Evolutionary conservation across 345 rosid genomes (phyloP).

Genomic region (Durio zibethinus): DNA sequence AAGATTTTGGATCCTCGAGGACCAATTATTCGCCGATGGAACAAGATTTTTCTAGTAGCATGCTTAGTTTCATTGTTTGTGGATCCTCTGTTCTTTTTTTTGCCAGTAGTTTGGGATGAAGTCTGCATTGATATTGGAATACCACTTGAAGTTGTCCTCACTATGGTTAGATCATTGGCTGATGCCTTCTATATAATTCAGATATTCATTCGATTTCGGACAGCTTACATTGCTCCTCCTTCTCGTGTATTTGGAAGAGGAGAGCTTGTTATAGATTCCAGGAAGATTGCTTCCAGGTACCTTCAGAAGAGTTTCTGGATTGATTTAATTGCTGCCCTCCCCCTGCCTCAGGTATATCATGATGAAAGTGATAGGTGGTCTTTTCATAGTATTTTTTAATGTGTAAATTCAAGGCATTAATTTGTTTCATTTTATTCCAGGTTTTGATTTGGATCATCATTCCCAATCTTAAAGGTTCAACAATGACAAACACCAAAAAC

Average conservation of each 20-base stretch:
- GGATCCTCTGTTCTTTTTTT: constrained; percentile 77
- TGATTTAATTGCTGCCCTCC: constrained; percentile 70
- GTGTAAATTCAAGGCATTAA: background rate
- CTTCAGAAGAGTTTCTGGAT: constrained; percentile 59
- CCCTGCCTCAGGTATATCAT: constrained; percentile 76
- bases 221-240: constrained; percentile 82
- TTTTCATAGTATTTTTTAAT: background rate
- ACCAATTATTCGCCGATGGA: constrained; percentile 54
- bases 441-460: constrained; percentile 73
- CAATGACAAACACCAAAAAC: constrained; percentile 77
- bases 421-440: constrained; percentile 36
- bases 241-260: constrained; percentile 93
- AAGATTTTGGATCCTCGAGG: constrained; percentile 82
- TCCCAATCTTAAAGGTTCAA: constrained; percentile 68
- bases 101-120: constrained; percentile 48
- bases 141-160: constrained; percentile 59
- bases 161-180: constrained; percentile 57
- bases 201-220: constrained; percentile 62
- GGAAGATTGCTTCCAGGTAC: constrained; percentile 58
- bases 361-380: background rate
- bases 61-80: constrained; percentile 73
- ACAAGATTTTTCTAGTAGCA: constrained; percentile 65
- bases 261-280: constrained; percentile 72
- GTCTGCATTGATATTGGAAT: constrained; percentile 57
- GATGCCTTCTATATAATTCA: constrained; percentile 72